Conservation (phyloP, 2,329 filamentous ascomycete species). For the Colletotrichum orbiculare region DNA sequence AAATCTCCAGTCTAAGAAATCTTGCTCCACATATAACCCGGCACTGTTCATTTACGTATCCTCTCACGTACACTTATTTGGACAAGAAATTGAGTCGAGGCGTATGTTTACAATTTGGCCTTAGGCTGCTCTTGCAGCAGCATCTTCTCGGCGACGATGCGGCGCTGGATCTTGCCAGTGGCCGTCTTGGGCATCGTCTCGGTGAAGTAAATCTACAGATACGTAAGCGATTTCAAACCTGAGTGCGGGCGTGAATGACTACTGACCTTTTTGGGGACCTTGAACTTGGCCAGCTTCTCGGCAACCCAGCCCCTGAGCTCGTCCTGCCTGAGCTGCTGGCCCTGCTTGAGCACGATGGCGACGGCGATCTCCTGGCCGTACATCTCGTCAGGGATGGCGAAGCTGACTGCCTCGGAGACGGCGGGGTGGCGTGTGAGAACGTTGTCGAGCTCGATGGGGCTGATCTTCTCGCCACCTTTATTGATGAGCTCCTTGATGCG, state of each 20-base stretch:
- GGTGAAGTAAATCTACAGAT: conserved; percentile 77
- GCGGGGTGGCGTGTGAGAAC: conserved; percentile 78
- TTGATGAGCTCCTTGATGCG: conserved; percentile 94
- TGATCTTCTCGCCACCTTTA: conserved; percentile 91
- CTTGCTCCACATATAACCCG: conserved; percentile 8
- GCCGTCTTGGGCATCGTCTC: conserved; percentile 90
- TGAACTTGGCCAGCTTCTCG: conserved; percentile 82
- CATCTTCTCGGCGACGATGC: conserved; percentile 89
- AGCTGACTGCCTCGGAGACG: conserved; percentile 83
- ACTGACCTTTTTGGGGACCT: conserved; percentile 82
- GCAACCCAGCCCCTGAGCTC: conserved; percentile 76
- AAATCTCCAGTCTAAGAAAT: neutral
- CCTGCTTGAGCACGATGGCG: conserved; percentile 78
- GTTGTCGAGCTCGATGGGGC: conserved; percentile 88
- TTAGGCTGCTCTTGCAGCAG: conserved; percentile 71
- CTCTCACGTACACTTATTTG: neutral
- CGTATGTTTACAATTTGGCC: conserved; percentile 61
- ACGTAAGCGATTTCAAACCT: conserved; percentile 15
- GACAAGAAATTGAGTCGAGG: neutral
- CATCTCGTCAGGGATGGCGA: conserved; percentile 83
- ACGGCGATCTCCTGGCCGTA: conserved; percentile 86
- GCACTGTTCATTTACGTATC: neutral
- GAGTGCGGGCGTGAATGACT: too few relatives aligned
- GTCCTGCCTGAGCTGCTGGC: conserved; percentile 63
- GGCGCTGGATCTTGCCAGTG: conserved; percentile 89